Percentiles rank a stretch among this genome's conserved stretches.
Evolutionary conservation across 768 basidiomycete species (phyloP).

Genomic region (Sporobolomyces roseus): DNA sequence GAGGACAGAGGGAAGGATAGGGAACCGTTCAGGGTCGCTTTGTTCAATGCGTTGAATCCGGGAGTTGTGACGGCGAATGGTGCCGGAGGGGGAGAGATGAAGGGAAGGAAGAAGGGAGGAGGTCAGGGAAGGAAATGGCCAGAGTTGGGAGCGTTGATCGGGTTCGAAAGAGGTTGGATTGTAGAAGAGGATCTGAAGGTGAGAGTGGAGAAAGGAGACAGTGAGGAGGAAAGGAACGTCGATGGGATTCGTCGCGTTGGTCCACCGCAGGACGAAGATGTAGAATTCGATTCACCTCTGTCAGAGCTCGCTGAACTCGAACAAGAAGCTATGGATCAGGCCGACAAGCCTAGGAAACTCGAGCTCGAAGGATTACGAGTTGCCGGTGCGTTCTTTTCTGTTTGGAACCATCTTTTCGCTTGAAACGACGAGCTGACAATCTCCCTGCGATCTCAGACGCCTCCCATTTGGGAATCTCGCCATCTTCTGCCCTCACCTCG

Average conservation of each 20-base stretch:
- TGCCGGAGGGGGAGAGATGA: neutral
- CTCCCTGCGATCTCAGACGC: neutral
- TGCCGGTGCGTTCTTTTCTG: neutral
- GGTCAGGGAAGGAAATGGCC: conserved; percentile 12
- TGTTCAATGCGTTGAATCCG: conserved; percentile 10
- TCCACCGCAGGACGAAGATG: neutral
- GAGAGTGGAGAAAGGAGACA: neutral
- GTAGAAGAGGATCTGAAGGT: conserved; percentile 9
- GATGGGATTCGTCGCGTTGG: neutral
- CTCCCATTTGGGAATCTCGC: conserved; percentile 2
- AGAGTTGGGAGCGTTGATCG: conserved; percentile 31
- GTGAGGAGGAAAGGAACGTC: neutral
- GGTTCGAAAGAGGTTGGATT: conserved; percentile 39
- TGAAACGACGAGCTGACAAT: neutral
- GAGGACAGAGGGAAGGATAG: neutral
- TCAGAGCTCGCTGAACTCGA: conserved; percentile 13
- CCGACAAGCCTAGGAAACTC: conserved; percentile 7
- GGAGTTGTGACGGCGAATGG: conserved; percentile 14
- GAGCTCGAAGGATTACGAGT: conserved; percentile 5
- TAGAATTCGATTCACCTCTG: conserved; percentile 15
- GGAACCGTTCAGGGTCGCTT: conserved; percentile 4
- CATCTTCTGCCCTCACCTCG: conserved; percentile 27
- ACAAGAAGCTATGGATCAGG: neutral
- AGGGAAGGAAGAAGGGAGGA: conserved; percentile 16
- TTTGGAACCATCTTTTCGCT: neutral